Percentiles rank a stretch among this genome's conserved stretches.
phyloP scores from a whole-genome alignment of 768 basidiomycete species.

The Xerocomellus amylosporus region DNA sequence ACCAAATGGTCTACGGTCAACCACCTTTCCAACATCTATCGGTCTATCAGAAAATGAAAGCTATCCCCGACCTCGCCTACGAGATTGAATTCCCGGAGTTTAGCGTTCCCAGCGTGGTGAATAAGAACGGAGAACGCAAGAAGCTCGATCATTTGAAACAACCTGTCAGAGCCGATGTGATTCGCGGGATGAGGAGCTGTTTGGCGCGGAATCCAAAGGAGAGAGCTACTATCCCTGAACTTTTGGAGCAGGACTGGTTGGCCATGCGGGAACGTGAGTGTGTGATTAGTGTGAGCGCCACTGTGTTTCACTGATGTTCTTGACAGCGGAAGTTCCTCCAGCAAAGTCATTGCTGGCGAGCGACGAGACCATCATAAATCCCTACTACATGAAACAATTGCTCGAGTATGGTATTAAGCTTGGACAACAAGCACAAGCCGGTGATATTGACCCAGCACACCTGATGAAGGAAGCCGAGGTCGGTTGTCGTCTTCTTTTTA shows the following conservation, averaged over 20 bases:
- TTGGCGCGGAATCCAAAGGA: conserved; percentile 76
- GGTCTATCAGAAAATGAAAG: conserved; percentile 87
- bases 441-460: conserved; percentile 44
- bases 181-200: conserved; percentile 80
- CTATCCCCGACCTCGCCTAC: conserved; percentile 78
- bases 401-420: conserved; percentile 68
- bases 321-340: conserved; percentile 25
- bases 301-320: not conserved
- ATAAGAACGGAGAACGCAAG: conserved; percentile 37
- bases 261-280: conserved; percentile 44
- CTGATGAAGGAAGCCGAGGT: conserved; percentile 60
- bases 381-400: conserved; percentile 76
- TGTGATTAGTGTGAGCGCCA: not conserved
- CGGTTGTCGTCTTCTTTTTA: conserved; percentile 11
- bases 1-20: conserved; percentile 96
- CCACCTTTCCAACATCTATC: conserved; percentile 88
- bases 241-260: conserved; percentile 81
- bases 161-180: conserved; percentile 71
- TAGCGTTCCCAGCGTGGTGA: conserved; percentile 44
- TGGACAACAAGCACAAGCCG: conserved; percentile 41
- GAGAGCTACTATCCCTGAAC: conserved; percentile 81
- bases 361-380: conserved; percentile 73
- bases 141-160: conserved; percentile 68
- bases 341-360: conserved; percentile 36
- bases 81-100: conserved; percentile 81